Evolutionary conservation across 768 basidiomycete genomes (phyloP).

Genomic region (Trametopsis cervina): DNA sequence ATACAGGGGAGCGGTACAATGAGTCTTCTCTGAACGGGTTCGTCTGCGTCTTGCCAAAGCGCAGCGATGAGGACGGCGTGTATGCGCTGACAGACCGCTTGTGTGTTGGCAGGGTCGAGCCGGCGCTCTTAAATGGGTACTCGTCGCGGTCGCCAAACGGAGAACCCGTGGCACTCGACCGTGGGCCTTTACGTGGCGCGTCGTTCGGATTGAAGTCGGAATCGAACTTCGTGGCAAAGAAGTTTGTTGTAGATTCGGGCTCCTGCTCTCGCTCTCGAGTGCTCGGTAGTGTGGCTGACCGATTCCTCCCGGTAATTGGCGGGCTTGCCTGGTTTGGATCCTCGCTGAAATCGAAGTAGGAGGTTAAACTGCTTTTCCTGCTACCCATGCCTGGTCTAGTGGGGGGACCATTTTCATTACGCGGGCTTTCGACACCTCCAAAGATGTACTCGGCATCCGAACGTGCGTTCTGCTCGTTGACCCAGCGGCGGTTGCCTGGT

Average conservation of each 20-base stretch:
- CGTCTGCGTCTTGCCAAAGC: slow-evolving; percentile 6
- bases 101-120: slow-evolving; percentile 23
- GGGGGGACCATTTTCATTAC: slow-evolving; percentile 17
- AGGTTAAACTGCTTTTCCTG: slow-evolving; percentile 33
- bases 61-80: slow-evolving; percentile 13
- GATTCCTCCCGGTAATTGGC: background rate
- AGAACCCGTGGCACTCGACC: slow-evolving; percentile 3
- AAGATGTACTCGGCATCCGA: slow-evolving; percentile 45
- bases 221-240: slow-evolving; percentile 39
- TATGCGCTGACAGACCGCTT: slow-evolving; percentile 30
- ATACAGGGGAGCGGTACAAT: slow-evolving; percentile 3
- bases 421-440: slow-evolving; percentile 40
- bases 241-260: slow-evolving; percentile 16
- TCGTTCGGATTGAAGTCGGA: slow-evolving; percentile 34
- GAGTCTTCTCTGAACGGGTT: slow-evolving; percentile 18
- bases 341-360: slow-evolving; percentile 41
- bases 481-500: slow-evolving; percentile 64
- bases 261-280: background rate
- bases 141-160: background rate
- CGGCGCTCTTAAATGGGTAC: slow-evolving; percentile 8
- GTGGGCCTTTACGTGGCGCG: slow-evolving; percentile 17
- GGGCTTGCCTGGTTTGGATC: slow-evolving; percentile 14
- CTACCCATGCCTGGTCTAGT: slow-evolving; percentile 8
- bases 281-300: background rate
- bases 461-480: slow-evolving; percentile 39